Percentiles rank a stretch among this genome's conserved stretches.
These are phyloP conservation scores for Blumeria hordei DNA, from an alignment of 2,329 filamentous ascomycete species.

Conservation along the genomic window DNA sequence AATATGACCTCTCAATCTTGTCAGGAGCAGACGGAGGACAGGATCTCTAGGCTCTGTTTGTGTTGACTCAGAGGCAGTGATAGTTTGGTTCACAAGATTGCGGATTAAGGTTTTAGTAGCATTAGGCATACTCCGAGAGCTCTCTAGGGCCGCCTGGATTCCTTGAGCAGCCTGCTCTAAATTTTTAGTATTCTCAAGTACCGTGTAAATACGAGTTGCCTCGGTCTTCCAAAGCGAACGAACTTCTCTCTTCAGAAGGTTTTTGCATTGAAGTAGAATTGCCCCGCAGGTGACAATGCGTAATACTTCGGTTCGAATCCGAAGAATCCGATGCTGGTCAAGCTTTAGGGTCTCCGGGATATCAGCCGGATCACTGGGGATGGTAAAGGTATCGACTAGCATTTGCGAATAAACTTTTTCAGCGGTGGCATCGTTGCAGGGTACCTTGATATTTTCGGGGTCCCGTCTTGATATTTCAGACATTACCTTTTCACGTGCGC, in stretches of 20 bases:
- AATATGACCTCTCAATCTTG: constrained; percentile 41
- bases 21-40: constrained; percentile 40
- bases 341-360: constrained; percentile 53
- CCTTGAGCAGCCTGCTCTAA: constrained; percentile 28
- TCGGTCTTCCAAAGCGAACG: constrained; percentile 55
- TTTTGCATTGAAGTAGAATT: constrained; percentile 59
- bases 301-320: constrained; percentile 30
- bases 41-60: constrained; percentile 22
- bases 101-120: constrained; percentile 33
- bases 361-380: constrained; percentile 28
- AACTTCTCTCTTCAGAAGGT: constrained; percentile 58
- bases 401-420: constrained; percentile 55
- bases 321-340: constrained; percentile 37
- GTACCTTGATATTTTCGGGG: constrained; percentile 38
- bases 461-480: constrained; percentile 44
- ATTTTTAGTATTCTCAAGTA: constrained; percentile 32
- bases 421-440: constrained; percentile 35
- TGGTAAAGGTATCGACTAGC: constrained; percentile 51
- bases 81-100: constrained; percentile 31
- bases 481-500: constrained; percentile 36
- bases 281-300: constrained; percentile 50
- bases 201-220: constrained; percentile 42
- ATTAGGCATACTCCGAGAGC: constrained; percentile 37
- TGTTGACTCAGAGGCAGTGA: constrained; percentile 13
- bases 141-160: constrained; percentile 36